These are phyloP conservation scores for Daedalea quercina DNA, from an alignment of 768 basidiomycete genomes.

Conservation along the genomic window DNA sequence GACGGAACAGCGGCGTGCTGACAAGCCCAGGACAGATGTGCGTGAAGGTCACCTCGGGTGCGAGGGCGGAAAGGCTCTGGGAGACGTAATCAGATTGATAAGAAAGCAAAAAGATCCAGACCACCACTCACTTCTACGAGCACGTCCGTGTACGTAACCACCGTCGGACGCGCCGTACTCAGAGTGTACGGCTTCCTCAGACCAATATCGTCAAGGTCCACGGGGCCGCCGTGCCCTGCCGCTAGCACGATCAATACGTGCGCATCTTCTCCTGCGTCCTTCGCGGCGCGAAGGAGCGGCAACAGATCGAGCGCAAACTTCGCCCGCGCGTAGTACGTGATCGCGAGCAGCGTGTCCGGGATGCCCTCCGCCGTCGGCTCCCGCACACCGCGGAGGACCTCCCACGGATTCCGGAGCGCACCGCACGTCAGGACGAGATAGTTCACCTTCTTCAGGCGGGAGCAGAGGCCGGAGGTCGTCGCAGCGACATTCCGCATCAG, in stretches of 20 bases:
- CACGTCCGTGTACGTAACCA: slow-evolving; percentile 44
- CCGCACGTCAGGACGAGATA: slow-evolving; percentile 44
- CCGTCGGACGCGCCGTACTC: slow-evolving; percentile 24
- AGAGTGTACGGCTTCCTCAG: slow-evolving; percentile 39
- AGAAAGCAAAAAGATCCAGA: not conserved
- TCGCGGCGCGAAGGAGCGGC: slow-evolving; percentile 37
- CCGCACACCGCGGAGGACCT: slow-evolving; percentile 18
- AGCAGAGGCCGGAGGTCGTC: slow-evolving; percentile 22
- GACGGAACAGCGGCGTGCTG: slow-evolving; percentile 19
- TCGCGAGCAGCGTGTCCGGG: slow-evolving; percentile 34
- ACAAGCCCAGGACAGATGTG: slow-evolving; percentile 38
- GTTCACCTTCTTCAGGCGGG: slow-evolving; percentile 41
- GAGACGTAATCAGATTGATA: not conserved
- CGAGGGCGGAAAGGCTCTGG: slow-evolving; percentile 31
- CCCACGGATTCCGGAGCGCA: slow-evolving; percentile 15
- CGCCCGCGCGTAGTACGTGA: slow-evolving; percentile 48
- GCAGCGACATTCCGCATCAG: slow-evolving; percentile 42
- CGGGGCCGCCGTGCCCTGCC: slow-evolving; percentile 26
- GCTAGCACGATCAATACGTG: slow-evolving; percentile 40
- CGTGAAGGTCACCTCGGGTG: slow-evolving; percentile 36
- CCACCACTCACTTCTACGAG: slow-evolving; percentile 37
- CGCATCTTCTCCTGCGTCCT: slow-evolving; percentile 40
- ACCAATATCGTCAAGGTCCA: slow-evolving; percentile 42
- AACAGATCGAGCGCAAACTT: slow-evolving; percentile 40
- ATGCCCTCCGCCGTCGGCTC: slow-evolving; percentile 39